phyloP scores from a whole-genome alignment of 1,284 basidiomycete genomes.

The Naganishia cerealis region DNA sequence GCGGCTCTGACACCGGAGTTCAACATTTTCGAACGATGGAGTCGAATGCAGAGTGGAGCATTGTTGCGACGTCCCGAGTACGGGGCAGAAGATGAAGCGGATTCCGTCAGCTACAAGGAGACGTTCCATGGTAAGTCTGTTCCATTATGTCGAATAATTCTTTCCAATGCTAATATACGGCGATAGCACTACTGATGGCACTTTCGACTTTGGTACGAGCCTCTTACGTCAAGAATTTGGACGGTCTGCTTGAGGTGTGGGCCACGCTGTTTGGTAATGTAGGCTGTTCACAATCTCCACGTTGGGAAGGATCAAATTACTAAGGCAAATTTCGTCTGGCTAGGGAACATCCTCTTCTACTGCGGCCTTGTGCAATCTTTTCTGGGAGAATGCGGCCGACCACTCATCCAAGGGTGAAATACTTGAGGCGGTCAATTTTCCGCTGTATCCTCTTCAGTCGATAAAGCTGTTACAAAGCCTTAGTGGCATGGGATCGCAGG shows the following conservation, averaged over 20 bases:
- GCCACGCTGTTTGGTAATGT: slow-evolving; percentile 20
- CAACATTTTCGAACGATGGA: slow-evolving; percentile 32
- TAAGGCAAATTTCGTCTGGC: neutral
- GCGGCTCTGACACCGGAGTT: slow-evolving; percentile 28
- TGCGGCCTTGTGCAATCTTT: slow-evolving; percentile 19
- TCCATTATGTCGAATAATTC: neutral
- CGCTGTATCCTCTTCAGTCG: slow-evolving; percentile 22
- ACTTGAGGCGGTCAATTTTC: slow-evolving; percentile 18
- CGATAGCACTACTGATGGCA: slow-evolving; percentile 17
- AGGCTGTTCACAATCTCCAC: neutral
- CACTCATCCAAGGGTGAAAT: slow-evolving; percentile 21
- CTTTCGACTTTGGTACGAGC: slow-evolving; percentile 14
- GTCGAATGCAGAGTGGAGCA: slow-evolving; percentile 27
- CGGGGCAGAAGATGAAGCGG: slow-evolving; percentile 22
- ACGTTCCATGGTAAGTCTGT: slow-evolving; percentile 27
- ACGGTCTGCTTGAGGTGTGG: slow-evolving; percentile 20
- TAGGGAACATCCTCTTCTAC: slow-evolving; percentile 17
- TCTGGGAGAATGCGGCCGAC: slow-evolving; percentile 26
- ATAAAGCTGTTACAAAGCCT: slow-evolving; percentile 22
- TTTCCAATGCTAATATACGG: neutral
- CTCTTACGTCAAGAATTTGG: slow-evolving; percentile 22
- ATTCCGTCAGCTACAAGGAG: slow-evolving; percentile 32
- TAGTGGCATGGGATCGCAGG: slow-evolving; percentile 12
- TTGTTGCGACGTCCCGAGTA: slow-evolving; percentile 26
- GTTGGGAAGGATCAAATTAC: neutral